A percentile compares a stretch with the other conserved stretches of the same genome.
phyloP scores from a whole-genome alignment of 768 basidiomycete genomes.

The Kwoniella dendrophila region DNA sequence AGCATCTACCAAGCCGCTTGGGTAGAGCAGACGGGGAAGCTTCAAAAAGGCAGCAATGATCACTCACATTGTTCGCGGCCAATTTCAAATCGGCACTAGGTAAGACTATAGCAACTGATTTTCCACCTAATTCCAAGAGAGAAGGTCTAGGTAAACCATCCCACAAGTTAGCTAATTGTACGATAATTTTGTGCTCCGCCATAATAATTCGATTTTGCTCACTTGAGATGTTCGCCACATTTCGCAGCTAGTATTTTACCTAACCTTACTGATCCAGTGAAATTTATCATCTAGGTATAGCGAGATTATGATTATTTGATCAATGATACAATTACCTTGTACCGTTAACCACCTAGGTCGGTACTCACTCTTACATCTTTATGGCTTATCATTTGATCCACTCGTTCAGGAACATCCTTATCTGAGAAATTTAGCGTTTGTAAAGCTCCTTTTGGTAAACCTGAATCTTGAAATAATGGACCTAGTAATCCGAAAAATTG shows the following conservation, averaged over 20 bases:
- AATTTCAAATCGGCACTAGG: constrained; percentile 62
- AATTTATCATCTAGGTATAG: constrained; percentile 62
- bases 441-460: constrained; percentile 65
- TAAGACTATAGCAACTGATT: constrained; percentile 56
- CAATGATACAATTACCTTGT: no score
- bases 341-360: no score
- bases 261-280: constrained; percentile 54
- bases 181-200: no score
- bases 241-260: constrained; percentile 53
- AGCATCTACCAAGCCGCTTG: background rate
- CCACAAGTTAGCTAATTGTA: no score
- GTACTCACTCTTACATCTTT: constrained; percentile 32
- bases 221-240: constrained; percentile 57
- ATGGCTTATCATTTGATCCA: constrained; percentile 41
- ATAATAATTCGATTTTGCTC: background rate
- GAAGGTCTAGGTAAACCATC: constrained; percentile 38
- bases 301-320: no score
- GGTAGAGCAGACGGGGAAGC: background rate
- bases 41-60: background rate
- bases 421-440: constrained; percentile 57
- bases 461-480: constrained; percentile 60
- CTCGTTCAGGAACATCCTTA: constrained; percentile 28
- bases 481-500: constrained; percentile 52
- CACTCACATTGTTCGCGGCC: constrained; percentile 60
- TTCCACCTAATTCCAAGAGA: constrained; percentile 56